Evolutionary conservation across 345 rosid genomes (phyloP), one percentile per base, ranked within the genome.

Genomic region (Bretschneidera sinensis): DNA sequence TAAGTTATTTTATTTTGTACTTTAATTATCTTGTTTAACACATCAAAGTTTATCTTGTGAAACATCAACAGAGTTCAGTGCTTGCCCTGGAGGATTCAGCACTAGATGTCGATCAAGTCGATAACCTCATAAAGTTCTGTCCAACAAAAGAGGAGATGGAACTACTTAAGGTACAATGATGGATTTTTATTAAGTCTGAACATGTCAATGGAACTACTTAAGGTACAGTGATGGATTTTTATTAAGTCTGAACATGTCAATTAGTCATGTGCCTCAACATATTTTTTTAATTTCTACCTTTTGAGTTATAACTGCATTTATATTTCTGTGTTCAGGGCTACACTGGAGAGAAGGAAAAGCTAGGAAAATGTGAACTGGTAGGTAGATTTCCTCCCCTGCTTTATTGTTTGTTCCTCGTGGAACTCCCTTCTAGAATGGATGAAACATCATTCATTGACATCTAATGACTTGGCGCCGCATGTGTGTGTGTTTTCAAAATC

Each of bases 101-200:
- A 52, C 68, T 92, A 67, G 94, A 85, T 72, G 74, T 72, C 69
- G 97, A 89, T 79, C 98, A 89, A 75, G 96, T 89, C 50, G 97
- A 92, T 60, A 89, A 89, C 69, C 85, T 92, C 63, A 84, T 92
- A 61, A 89, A 89, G 73, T 87, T 89, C 72, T 85, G 87, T 70
- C 98, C 97, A 48, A 87, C 95, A 55, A 87, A 84, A 78, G 98
- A 92, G 71, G 98, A 92, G 80, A 85, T 85, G 84, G 98, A 92
- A 58, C 76, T 78, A 61, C 83, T 92, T 15, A 89, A 92, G 97
- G 94, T 86, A 64, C 28, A 62, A 71, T 33, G 50, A 62, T 45
- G n/a, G n/a, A n/a, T n/a, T n/a, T n/a, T n/a, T n/a, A 25, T 28
- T 23, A 60, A 31, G 20, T 17, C 45, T 39, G 16, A n/a, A n/a